Conservation (phyloP, 139 green algal species). For the Ettlia oleoabundans region DNA sequence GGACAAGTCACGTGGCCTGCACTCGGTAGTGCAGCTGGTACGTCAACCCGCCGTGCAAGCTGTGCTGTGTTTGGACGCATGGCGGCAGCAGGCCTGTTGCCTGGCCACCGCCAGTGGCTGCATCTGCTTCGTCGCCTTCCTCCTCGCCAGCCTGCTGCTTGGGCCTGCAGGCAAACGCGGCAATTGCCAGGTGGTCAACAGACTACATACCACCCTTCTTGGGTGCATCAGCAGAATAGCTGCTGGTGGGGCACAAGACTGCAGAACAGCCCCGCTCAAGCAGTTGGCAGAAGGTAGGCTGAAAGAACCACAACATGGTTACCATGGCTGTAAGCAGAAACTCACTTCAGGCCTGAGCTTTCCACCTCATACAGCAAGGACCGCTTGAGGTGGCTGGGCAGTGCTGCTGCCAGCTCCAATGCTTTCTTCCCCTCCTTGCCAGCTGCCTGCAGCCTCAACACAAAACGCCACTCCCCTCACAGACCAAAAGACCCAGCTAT, state of each 20-base stretch:
- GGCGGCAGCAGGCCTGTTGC: constrained; percentile 1
- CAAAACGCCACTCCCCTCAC: background rate
- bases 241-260: no score
- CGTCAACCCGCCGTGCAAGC: background rate
- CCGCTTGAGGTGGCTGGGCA: constrained; percentile 3
- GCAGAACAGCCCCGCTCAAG: no score
- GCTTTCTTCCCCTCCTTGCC: constrained; percentile 17
- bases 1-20: constrained; percentile 3
- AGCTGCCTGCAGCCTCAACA: background rate
- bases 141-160: background rate
- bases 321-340: no score
- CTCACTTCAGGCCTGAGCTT: constrained; percentile 26
- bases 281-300: background rate
- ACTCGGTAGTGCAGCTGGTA: constrained; percentile 36
- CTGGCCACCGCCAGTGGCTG: background rate
- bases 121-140: background rate
- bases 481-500: no score
- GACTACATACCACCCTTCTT: background rate
- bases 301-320: no score
- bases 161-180: background rate
- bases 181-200: background rate
- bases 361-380: constrained; percentile 25
- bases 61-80: constrained; percentile 6
- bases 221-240: no score
- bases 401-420: constrained; percentile 10